Base-by-base conservation (phyloP, 2,329 filamentous ascomycete species). In the Verticillium tricorpus region DNA sequence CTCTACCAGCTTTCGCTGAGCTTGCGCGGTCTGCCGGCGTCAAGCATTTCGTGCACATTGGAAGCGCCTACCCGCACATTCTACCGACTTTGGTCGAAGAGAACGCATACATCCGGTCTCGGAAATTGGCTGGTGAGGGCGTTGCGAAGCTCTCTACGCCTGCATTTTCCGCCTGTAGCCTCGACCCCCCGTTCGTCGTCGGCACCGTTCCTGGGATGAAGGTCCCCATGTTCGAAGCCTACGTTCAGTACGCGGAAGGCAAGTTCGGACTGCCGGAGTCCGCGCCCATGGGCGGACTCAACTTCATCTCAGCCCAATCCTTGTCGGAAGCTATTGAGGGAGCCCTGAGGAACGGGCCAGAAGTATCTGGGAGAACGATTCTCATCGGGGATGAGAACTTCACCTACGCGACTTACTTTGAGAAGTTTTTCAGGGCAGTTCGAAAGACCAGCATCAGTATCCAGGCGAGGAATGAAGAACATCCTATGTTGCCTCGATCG, bases 271-370 rank as follows among this genome's bases (percentile, higher is more conserved):
- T 62, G 1, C 50, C 60, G 0, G 0, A 22, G 0, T 62, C 55
- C 3, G 62, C 62, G 32, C 60, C 62, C 2, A 3, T 28, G 3
- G 60, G 60, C 2, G 58, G 45, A 5, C 15, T 62, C 25, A 60
- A 64, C 56, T 64, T 64, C 17, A 62, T 64, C 5, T 62, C 60
- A 5, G 58, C 61, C 11, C 56, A 22, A 17, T 64, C 60, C 3
- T 31, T 64, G 0, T 60, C 62, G 0, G 60, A 64, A 15, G 62
- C 60, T 0, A 62, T 64, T 9, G 37, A 45, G 6, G 62, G 62
- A 0, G 62, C 62, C 0, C 28, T 61, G 0, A 55, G 57, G n/a
- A 60, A 60, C 2, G 56, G 55, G 0, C n/a, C 9, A 0, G 31
- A 56, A 1, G 45, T 64, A 2, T 56, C 40, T 0, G 60, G 62